Evolutionary conservation across 306 rosid species (phyloP), one percentile per base, ranked within the genome.

Genomic region (Vigna trinervia): DNA sequence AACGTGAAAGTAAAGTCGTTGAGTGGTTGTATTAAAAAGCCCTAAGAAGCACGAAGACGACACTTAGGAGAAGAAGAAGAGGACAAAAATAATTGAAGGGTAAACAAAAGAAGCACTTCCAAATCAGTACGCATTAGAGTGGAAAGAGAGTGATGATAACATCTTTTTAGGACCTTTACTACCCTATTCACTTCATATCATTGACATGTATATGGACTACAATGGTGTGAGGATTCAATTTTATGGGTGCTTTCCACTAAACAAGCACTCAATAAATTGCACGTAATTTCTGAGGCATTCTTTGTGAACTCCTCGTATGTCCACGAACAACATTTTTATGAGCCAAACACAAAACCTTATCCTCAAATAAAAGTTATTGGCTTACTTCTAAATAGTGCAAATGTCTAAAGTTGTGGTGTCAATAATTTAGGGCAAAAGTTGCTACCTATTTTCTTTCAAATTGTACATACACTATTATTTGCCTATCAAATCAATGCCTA

Each of bases 201-300:
- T 53, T 5, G 19, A 12, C 26, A 28, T 82, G 85, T 5, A 66
- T 15, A n/a, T 20, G 43, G 83, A 47, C 80, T 4, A 2, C 5
- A 73, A 23, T 73, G 43, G 41, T 75, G 73, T 68, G 65, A 50
- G 6, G 58, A 41, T 83, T 83, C 80, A 38, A 34, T 41, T 78
- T 78, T 17, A 2, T 80, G 71, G 63, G 83, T 77, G 82, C 83
- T 74, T 83, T 73, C 72, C 80, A 77, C 80, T 73, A 72, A 78
- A 64, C 39, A 23, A 66, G 77, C 83, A 73, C 83, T 30, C 12
- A 41, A 41, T 8, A 8, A 41, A 9, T 9, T 41, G 80, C 77
- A 67, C 80, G 23, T 51, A 78, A 41, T 58, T 47, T 71, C 12
- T 17, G 32, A 70, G 47, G 5, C 78, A 53, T 62, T 48, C 34